Evolutionary conservation across 352 stramenopile genomes (phyloP).

Genomic region (Globisporangium sylvaticum): DNA sequence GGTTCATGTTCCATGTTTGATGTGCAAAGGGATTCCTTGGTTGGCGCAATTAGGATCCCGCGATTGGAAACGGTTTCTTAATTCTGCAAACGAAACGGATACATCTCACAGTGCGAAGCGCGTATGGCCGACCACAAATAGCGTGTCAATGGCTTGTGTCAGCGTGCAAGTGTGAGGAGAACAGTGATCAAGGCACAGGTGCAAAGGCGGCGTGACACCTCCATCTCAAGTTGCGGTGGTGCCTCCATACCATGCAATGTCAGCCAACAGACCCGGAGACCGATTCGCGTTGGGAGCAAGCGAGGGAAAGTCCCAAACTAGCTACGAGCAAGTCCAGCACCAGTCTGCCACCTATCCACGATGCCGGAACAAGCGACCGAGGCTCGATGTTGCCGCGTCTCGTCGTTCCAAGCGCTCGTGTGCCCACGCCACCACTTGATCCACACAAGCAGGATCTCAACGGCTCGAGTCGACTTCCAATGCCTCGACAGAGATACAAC

Average conservation of each 20-base stretch:
- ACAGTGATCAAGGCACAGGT: background rate
- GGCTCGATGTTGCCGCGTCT: conserved; percentile 5
- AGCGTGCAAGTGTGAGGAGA: background rate
- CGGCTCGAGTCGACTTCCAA: conserved; percentile 22
- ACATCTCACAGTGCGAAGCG: background rate
- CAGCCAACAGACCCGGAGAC: conserved; percentile 1
- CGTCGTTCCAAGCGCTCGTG: background rate
- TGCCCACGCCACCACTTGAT: conserved; percentile 1
- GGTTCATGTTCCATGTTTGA: background rate
- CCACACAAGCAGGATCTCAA: conserved; percentile 5
- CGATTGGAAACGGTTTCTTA: background rate
- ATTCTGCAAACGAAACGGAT: conserved; percentile 7
- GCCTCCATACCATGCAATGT: background rate
- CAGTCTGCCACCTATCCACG: conserved; percentile 11
- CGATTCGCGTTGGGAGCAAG: conserved; percentile 11
- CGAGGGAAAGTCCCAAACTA: background rate
- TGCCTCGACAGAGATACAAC: conserved; percentile 18
- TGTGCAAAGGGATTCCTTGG: background rate
- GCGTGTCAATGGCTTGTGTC: background rate
- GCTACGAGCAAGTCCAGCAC: background rate
- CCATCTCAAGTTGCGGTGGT: background rate
- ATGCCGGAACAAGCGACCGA: background rate
- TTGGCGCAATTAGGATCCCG: background rate
- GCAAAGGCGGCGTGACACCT: background rate
- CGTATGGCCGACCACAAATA: background rate